Evolutionary conservation across 495 filamentous ascomycete species (phyloP).

Genomic region (Hypoxylon cercidicola): DNA sequence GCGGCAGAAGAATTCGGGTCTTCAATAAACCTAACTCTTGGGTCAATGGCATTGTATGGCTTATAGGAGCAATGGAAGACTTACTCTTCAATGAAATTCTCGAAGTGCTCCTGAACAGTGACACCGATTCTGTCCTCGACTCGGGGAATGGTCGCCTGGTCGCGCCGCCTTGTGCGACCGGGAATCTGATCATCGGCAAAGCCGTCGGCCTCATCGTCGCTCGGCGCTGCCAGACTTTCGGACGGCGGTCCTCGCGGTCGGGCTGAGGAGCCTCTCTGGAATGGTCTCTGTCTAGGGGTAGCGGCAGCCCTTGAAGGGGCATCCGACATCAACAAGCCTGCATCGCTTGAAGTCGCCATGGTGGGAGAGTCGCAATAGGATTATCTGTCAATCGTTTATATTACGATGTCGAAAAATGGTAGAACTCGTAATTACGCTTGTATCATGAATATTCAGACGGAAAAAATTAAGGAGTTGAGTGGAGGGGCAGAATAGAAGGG

Average conservation of each 20-base stretch:
- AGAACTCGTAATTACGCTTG: neutral
- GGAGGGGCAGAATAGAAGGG: conserved; percentile 40
- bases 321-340: conserved; percentile 57
- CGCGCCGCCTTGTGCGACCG: conserved; percentile 65
- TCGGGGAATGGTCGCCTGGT: conserved; percentile 72
- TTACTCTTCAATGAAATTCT: conserved; percentile 87
- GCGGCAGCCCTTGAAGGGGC: conserved; percentile 45
- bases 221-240: conserved; percentile 70
- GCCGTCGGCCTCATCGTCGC: conserved; percentile 69
- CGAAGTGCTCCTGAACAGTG: conserved; percentile 84
- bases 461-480: conserved; percentile 35
- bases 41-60: conserved; percentile 32
- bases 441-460: conserved; percentile 5
- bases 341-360: conserved; percentile 57
- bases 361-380: conserved; percentile 10
- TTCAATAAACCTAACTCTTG: conserved; percentile 72
- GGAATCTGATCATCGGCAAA: conserved; percentile 69
- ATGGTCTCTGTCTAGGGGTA: conserved; percentile 49
- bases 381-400: conserved; percentile 4
- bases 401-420: conserved; percentile 42
- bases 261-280: conserved; percentile 63
- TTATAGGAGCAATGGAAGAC: conserved; percentile 24
- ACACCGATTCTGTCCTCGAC: conserved; percentile 91
- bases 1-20: conserved; percentile 77
- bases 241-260: conserved; percentile 71